phyloP scores from a whole-genome alignment of 768 basidiomycete species.

The Pleurotus citrinopileatus region DNA sequence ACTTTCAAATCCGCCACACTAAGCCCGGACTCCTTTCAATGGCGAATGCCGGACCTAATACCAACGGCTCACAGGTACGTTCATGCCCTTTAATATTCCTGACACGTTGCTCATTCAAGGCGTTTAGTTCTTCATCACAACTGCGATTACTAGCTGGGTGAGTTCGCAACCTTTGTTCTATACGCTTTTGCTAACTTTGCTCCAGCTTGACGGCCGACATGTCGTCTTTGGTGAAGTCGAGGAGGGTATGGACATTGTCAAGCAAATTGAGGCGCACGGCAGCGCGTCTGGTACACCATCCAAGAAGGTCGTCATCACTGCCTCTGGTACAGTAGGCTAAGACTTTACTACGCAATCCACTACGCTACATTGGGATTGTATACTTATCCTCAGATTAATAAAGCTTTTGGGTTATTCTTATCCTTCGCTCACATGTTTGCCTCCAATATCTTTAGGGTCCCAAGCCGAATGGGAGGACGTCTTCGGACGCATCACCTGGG shows the following conservation, averaged over 20 bases:
- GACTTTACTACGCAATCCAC: not conserved
- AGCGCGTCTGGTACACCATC: slow-evolving; percentile 33
- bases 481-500: not conserved
- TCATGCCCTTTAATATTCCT: not conserved
- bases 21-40: slow-evolving; percentile 66
- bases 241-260: slow-evolving; percentile 64
- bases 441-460: not conserved
- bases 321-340: slow-evolving; percentile 42
- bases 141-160: slow-evolving; percentile 64
- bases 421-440: no score
- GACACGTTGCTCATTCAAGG: not conserved
- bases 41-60: slow-evolving; percentile 85
- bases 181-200: not conserved
- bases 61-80: slow-evolving; percentile 74
- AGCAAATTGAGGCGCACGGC: slow-evolving; percentile 50
- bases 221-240: slow-evolving; percentile 71
- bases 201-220: slow-evolving; percentile 58
- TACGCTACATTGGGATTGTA: not conserved
- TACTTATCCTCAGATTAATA: not conserved
- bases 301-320: slow-evolving; percentile 53
- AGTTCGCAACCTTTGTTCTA: slow-evolving; percentile 13
- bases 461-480: not conserved
- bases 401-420: no score
- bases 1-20: slow-evolving; percentile 70
- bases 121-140: slow-evolving; percentile 73